Conservation (phyloP, 2,329 filamentous ascomycete genomes). For the Penicillium hesseltinei region DNA sequence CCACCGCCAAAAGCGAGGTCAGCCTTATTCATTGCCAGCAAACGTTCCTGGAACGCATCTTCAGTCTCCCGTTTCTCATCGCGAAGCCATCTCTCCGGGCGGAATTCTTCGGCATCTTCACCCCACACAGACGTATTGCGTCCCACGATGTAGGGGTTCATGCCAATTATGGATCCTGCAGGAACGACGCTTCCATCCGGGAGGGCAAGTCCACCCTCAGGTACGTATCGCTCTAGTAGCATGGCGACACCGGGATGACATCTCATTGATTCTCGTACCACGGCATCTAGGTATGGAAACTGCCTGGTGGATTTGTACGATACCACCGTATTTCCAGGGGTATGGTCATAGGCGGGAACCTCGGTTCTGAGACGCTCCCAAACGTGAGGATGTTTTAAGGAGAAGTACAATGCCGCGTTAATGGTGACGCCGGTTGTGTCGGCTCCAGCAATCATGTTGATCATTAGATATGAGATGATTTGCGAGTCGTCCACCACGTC, state of each 20-base stretch:
- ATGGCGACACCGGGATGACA: constrained; percentile 51
- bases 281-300: constrained; percentile 49
- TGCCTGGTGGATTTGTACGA: constrained; percentile 18
- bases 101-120: constrained; percentile 45
- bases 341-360: constrained; percentile 4
- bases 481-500: constrained; percentile 37
- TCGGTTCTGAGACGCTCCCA: constrained; percentile 17
- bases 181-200: constrained; percentile 34
- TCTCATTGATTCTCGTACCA: constrained; percentile 52
- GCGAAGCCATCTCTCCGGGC: constrained; percentile 51
- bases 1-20: constrained; percentile 53
- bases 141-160: constrained; percentile 37
- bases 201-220: constrained; percentile 29
- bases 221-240: constrained; percentile 52
- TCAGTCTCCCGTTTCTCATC: constrained; percentile 32
- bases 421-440: constrained; percentile 40
- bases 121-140: constrained; percentile 47
- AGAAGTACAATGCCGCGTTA: constrained; percentile 26
- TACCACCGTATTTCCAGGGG: constrained; percentile 3
- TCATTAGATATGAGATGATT: constrained; percentile 37
- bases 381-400: constrained; percentile 16
- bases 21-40: constrained; percentile 38
- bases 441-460: constrained; percentile 38
- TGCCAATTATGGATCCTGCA: constrained; percentile 32
- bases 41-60: constrained; percentile 34